Conservation (phyloP, 768 basidiomycete species). For the Leccinum uliginosum region DNA sequence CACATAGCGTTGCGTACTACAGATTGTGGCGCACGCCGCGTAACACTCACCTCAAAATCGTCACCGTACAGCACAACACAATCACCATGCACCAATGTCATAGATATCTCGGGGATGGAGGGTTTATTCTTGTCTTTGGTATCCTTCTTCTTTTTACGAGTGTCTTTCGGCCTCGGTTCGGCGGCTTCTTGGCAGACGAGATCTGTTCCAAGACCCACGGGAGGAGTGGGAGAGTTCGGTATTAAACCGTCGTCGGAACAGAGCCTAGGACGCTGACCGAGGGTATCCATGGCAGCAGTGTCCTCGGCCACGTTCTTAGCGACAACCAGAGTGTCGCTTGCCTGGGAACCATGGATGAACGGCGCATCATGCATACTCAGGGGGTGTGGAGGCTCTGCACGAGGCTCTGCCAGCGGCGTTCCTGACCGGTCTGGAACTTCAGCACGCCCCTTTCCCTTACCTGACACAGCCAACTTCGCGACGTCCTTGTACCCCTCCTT, state of each 20-base stretch:
- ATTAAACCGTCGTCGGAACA: background rate
- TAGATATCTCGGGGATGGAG: slow-evolving; percentile 17
- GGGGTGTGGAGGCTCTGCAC: background rate
- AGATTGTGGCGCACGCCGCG: background rate
- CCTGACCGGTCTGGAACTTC: slow-evolving; percentile 4
- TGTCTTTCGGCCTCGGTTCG: background rate
- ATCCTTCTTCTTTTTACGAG: slow-evolving; percentile 17
- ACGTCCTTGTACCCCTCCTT: slow-evolving; percentile 21
- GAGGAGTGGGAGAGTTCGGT: background rate
- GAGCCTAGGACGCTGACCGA: background rate
- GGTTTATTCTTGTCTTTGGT: slow-evolving; percentile 16
- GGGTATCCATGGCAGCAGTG: slow-evolving; percentile 8
- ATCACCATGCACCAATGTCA: slow-evolving; percentile 40
- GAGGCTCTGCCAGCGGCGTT: background rate
- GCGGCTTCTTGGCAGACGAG: background rate
- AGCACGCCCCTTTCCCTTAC: slow-evolving; percentile 15
- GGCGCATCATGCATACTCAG: background rate
- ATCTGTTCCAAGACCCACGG: background rate
- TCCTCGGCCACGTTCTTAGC: background rate
- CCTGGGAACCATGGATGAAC: background rate
- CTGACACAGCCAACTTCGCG: background rate
- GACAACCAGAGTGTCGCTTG: background rate
- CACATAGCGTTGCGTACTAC: background rate
- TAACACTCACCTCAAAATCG: slow-evolving; percentile 38
- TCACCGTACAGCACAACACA: slow-evolving; percentile 34